phyloP scores from a whole-genome alignment of 768 basidiomycete species.

The Ramaria sp. region DNA sequence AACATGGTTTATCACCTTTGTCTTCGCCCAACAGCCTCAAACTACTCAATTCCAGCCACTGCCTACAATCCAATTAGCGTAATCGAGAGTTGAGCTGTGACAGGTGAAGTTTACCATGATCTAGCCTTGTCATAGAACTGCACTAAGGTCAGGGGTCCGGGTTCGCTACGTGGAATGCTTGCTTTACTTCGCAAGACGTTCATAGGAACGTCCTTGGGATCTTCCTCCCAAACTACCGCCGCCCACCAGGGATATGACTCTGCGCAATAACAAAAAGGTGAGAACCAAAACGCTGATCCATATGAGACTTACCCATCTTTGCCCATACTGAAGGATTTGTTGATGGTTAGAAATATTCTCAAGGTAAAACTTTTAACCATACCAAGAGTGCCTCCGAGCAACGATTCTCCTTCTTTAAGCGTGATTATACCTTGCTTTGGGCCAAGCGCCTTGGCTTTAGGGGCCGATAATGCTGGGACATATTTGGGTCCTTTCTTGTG shows the following conservation, averaged over 20 bases:
- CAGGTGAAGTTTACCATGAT: conserved; percentile 39
- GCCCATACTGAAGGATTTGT: conserved; percentile 58
- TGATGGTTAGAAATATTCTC: conserved; percentile 6
- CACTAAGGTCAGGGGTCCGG: conserved; percentile 48
- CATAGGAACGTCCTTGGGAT: conserved; percentile 44
- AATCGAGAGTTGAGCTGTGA: not conserved
- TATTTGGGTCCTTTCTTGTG: not conserved
- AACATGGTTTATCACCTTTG: conserved; percentile 32
- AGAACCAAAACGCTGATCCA: not conserved
- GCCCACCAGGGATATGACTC: conserved; percentile 84
- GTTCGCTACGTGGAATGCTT: conserved; percentile 24
- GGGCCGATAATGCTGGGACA: not conserved
- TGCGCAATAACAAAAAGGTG: conserved; percentile 18
- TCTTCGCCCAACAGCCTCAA: conserved; percentile 63
- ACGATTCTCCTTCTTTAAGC: not conserved
- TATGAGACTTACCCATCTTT: conserved; percentile 44
- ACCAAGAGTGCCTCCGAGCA: conserved; percentile 8
- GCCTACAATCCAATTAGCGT: conserved; percentile 32
- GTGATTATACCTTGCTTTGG: not conserved
- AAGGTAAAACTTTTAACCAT: not conserved
- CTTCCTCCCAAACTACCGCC: conserved; percentile 59
- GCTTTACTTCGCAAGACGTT: conserved; percentile 18
- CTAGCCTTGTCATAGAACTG: conserved; percentile 64
- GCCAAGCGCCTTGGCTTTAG: not conserved
- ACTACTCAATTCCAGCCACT: conserved; percentile 43